A percentile compares a stretch with the other conserved stretches of the same genome.
Evolutionary conservation across 1,284 basidiomycete species (phyloP).

Genomic region (Tilletia setariae): DNA sequence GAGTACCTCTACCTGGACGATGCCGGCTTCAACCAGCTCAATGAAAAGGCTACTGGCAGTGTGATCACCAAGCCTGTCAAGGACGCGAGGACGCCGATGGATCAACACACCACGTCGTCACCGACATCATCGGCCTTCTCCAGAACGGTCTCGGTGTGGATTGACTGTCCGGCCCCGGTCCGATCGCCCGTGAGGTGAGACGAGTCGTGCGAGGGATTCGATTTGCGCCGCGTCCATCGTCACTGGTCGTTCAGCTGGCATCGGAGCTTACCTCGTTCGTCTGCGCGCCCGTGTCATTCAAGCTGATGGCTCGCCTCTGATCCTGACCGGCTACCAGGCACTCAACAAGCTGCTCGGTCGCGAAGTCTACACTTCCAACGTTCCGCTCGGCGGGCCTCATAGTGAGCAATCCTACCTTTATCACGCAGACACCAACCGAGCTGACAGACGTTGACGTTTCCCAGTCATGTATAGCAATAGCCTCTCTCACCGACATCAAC

Average conservation of each 20-base stretch:
- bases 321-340: slow-evolving; percentile 92
- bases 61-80: slow-evolving; percentile 76
- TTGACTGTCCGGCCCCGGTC: slow-evolving; percentile 88
- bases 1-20: slow-evolving; percentile 83
- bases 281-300: slow-evolving; percentile 97
- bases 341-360: slow-evolving; percentile 99
- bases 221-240: slow-evolving; percentile 99
- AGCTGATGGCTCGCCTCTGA: slow-evolving; percentile 98
- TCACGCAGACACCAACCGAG: no score
- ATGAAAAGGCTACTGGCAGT: slow-evolving; percentile 60
- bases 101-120: slow-evolving; percentile 86
- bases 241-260: slow-evolving; percentile 96
- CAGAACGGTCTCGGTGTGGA: slow-evolving; percentile 98
- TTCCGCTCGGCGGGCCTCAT: slow-evolving; percentile 92
- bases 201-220: slow-evolving; percentile 94
- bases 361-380: slow-evolving; percentile 97
- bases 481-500: slow-evolving; percentile 92
- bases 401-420: slow-evolving; percentile 55
- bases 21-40: slow-evolving; percentile 60
- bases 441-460: not conserved
- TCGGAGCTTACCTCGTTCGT: slow-evolving; percentile 97
- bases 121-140: slow-evolving; percentile 82
- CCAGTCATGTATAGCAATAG: slow-evolving; percentile 60
- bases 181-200: slow-evolving; percentile 99
- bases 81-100: slow-evolving; percentile 79